Percentiles rank a stretch among this genome's conserved stretches.
These are phyloP conservation scores for Eragrostis nindensis DNA, from an alignment of 176 grass and related monocot genomes.

Conservation along the genomic window DNA sequence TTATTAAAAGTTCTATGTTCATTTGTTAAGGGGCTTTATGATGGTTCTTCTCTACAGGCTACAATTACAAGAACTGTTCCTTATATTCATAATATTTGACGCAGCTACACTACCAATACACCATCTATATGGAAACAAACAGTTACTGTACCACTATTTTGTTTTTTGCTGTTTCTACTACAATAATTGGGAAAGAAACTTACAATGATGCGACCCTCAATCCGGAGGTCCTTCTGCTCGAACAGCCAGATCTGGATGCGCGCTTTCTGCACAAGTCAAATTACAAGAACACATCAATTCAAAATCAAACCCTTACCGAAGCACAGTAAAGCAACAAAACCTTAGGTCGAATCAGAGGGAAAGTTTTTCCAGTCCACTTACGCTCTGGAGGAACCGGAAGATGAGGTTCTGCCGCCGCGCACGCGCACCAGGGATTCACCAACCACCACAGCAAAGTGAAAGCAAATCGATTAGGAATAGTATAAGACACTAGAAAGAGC, in stretches of 20 bases:
- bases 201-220: conserved; percentile 91
- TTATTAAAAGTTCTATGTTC: background rate
- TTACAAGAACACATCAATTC: background rate
- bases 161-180: background rate
- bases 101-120: background rate
- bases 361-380: conserved; percentile 53
- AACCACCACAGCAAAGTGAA: background rate
- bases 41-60: background rate
- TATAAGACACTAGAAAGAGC: background rate
- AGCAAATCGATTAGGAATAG: conserved; percentile 24
- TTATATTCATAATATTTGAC: background rate
- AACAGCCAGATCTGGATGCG: conserved; percentile 97
- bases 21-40: background rate
- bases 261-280: conserved; percentile 73
- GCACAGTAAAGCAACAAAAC: background rate
- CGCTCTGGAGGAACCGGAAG: conserved; percentile 95
- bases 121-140: background rate
- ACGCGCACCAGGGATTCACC: conserved; percentile 2
- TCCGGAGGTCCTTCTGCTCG: conserved; percentile 95
- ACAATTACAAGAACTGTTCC: background rate
- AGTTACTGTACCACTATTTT: background rate
- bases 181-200: conserved; percentile 23
- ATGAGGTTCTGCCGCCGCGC: conserved; percentile 79
- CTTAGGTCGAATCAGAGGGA: background rate
- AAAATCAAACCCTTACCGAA: background rate